Conservation (phyloP, 2,329 filamentous ascomycete species). For the Teratosphaeria nubilosa region DNA sequence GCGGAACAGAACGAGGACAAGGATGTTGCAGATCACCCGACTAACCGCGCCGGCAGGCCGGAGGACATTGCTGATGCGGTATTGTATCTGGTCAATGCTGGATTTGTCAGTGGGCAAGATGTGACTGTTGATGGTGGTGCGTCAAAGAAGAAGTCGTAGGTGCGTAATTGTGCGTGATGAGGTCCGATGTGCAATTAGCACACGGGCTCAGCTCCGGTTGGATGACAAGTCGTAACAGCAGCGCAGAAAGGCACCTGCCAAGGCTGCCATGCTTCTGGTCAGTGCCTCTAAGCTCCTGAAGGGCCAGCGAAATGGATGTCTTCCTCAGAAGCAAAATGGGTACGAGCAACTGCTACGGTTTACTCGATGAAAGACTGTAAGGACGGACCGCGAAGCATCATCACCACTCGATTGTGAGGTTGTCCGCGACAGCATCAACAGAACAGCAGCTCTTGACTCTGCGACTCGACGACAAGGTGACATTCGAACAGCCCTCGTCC, state of each 20-base stretch:
- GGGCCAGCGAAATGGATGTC: no score
- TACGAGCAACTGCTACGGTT: no score
- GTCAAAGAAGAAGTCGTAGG: not conserved
- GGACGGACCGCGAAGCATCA: no score
- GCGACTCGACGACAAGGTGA: not conserved
- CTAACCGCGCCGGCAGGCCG: slow-evolving; percentile 39
- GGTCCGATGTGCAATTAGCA: not conserved
- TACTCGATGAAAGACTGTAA: not conserved
- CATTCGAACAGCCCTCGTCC: not conserved
- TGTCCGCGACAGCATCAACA: not conserved
- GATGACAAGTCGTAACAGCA: not conserved
- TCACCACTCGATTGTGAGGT: no score
- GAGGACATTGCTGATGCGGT: slow-evolving; percentile 35
- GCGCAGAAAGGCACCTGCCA: no score
- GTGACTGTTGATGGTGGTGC: not conserved
- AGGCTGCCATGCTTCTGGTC: no score
- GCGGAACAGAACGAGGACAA: slow-evolving; percentile 30
- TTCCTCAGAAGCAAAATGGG: no score
- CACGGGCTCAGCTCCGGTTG: not conserved
- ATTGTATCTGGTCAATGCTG: slow-evolving; percentile 23
- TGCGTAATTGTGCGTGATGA: not conserved
- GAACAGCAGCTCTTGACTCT: not conserved
- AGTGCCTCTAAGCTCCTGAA: no score
- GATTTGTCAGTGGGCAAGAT: not conserved
- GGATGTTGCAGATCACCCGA: slow-evolving; percentile 38